Conservation (phyloP, 208 protist species). For the Polymyxa betae region DNA sequence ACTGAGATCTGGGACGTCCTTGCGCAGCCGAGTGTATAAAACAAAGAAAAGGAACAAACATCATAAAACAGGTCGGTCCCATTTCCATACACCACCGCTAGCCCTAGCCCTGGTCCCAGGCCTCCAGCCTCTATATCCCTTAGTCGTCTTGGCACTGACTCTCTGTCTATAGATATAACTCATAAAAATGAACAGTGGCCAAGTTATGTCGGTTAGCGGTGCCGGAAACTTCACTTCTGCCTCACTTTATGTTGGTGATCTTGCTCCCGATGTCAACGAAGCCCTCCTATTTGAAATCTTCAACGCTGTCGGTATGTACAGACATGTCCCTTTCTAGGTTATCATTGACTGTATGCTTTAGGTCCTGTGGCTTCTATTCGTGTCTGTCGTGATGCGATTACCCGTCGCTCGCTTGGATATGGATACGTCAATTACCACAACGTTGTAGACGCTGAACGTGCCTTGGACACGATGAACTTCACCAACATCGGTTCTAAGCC, state of each 20-base stretch:
- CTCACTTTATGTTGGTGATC: conserved; percentile 96
- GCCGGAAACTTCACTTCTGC: conserved; percentile 68
- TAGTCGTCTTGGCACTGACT: too few species aligned
- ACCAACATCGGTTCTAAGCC: conserved; percentile 86
- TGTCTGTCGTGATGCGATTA: conserved; percentile 95
- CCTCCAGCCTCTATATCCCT: too few species aligned
- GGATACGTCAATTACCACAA: conserved; percentile 98
- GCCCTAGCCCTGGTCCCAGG: too few species aligned
- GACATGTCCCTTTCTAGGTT: too few species aligned
- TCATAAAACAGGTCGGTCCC: too few species aligned
- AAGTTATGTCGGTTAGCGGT: not conserved
- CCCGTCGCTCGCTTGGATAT: conserved; percentile 95
- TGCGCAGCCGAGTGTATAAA: too few species aligned
- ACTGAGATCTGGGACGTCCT: too few species aligned
- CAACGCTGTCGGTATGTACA: conserved; percentile 90
- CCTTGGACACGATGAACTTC: conserved; percentile 97
- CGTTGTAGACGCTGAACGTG: conserved; percentile 87
- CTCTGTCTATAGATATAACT: too few species aligned
- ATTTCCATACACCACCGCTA: too few species aligned
- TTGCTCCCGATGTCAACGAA: conserved; percentile 79
- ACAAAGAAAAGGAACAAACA: too few species aligned
- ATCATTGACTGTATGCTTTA: too few species aligned
- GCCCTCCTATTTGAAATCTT: conserved; percentile 94
- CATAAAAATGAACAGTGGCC: not conserved
- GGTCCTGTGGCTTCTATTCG: conserved; percentile 96